Evolutionary conservation across 1,284 basidiomycete species (phyloP), one percentile per base, ranked within the genome.

Genomic region (Jaminaea rosea): DNA sequence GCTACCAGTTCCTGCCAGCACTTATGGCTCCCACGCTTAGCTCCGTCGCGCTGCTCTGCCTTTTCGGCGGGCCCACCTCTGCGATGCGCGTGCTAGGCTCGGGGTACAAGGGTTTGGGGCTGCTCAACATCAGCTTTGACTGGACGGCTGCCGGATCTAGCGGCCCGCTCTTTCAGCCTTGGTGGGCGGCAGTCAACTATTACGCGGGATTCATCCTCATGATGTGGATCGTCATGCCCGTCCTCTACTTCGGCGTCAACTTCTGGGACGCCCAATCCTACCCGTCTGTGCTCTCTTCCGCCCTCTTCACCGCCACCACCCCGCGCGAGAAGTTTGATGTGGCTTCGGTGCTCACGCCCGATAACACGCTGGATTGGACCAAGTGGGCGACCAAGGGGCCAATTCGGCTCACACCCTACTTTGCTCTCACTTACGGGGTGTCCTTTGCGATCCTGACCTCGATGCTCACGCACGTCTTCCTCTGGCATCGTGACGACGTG

Each of bases 401-500:
- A 0, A 62, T 80, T 24, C 59, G 78, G 0, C 67, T 79, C 3
- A 79, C 79, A 0, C 79, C 79, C 2, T 79, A 77, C 65, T 79
- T 49, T 55, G 78, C 65, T 50, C 49, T 77, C 0, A 65, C 68
- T 4, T 77, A 77, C 55, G 76, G 73, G 0, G 59, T 79, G 11
- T 73, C 74, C 15, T 80, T 80, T 56, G 77, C 79, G 0, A 75
- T 78, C 0, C 62, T 80, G 15, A 76, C 78, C 0, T 77, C 76
- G 46, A 76, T 79, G 5, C 63, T 79, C 36, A 75, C 75, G 2
- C 78, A 80, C 54, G 78, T 79, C 15, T 72, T 75, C 59, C 69
- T 80, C 2, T 80, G 78, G 78, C 78, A 80, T 56, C 64, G 78
- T 28, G 64, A 74, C 9, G 79, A 80, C 58, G 77, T 80, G 55